Evolutionary conservation across 345 rosid genomes (phyloP).

Genomic region (Salix brachista): DNA sequence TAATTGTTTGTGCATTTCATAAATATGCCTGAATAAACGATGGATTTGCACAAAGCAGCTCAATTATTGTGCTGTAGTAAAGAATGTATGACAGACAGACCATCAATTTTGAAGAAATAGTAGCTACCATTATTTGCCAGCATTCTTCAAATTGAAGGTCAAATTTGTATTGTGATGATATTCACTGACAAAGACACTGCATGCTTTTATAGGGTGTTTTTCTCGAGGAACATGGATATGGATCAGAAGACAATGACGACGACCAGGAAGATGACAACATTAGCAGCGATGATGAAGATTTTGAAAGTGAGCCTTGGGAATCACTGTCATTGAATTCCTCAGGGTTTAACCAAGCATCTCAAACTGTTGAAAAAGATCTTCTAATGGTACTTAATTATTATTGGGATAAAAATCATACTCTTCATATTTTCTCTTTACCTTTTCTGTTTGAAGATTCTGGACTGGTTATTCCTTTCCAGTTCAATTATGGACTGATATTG

Average conservation of each 20-base stretch:
- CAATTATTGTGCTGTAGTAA: neutral
- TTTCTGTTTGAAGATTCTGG: conserved; percentile 4
- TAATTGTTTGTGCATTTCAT: neutral
- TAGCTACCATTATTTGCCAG: neutral
- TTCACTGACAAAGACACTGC: neutral
- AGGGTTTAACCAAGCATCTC: conserved; percentile 40
- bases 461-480: conserved; percentile 1
- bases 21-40: neutral
- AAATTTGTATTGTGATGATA: neutral
- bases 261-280: neutral
- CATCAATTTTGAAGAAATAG: neutral
- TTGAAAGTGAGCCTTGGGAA: conserved; percentile 39
- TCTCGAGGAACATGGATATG: conserved; percentile 22
- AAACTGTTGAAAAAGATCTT: conserved; percentile 59
- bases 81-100: neutral
- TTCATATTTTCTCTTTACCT: conserved; percentile 5
- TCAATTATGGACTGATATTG: neutral
- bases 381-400: conserved; percentile 43
- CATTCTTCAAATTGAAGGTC: neutral
- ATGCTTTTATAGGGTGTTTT: conserved; percentile 21
- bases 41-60: neutral
- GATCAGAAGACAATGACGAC: conserved; percentile 29
- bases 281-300: conserved; percentile 9
- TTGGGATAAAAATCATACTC: neutral
- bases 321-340: conserved; percentile 50